Evolutionary conservation across 148 eudicot genomes (phyloP).

Genomic region (Rhododendron griersonianum): DNA sequence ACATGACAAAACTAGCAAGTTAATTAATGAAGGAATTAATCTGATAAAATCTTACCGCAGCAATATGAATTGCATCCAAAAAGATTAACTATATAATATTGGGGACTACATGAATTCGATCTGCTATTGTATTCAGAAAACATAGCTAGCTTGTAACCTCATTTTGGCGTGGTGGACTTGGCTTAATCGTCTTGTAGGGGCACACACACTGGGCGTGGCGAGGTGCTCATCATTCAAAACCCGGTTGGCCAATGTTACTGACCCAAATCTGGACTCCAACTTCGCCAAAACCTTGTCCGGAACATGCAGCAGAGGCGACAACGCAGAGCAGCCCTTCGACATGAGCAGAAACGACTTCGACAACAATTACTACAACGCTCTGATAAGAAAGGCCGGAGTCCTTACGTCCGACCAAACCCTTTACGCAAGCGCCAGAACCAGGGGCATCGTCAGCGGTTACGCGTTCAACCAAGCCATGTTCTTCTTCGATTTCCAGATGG

Average conservation of each 20-base stretch:
- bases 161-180: background rate
- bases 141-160: background rate
- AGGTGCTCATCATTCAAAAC: constrained; percentile 81
- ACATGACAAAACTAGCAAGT: too few species aligned
- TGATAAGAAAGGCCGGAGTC: constrained; percentile 53
- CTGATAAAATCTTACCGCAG: too few species aligned
- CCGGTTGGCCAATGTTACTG: constrained; percentile 44
- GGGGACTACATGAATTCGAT: too few species aligned
- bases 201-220: constrained; percentile 85
- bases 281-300: constrained; percentile 48
- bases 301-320: constrained; percentile 68
- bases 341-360: constrained; percentile 53
- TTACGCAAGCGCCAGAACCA: constrained; percentile 40
- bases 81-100: too few species aligned
- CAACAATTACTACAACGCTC: constrained; percentile 45
- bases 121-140: background rate
- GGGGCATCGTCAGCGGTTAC: constrained; percentile 48
- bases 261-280: constrained; percentile 52
- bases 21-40: too few species aligned
- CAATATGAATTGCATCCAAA: too few species aligned
- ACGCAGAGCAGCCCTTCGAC: constrained; percentile 75
- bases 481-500: constrained; percentile 72
- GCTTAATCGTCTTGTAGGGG: constrained; percentile 41
- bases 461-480: constrained; percentile 79
- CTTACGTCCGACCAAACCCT: constrained; percentile 80